Base-by-base conservation (phyloP, 352 stramenopile genomes). In the Pythium oligandrum region DNA sequence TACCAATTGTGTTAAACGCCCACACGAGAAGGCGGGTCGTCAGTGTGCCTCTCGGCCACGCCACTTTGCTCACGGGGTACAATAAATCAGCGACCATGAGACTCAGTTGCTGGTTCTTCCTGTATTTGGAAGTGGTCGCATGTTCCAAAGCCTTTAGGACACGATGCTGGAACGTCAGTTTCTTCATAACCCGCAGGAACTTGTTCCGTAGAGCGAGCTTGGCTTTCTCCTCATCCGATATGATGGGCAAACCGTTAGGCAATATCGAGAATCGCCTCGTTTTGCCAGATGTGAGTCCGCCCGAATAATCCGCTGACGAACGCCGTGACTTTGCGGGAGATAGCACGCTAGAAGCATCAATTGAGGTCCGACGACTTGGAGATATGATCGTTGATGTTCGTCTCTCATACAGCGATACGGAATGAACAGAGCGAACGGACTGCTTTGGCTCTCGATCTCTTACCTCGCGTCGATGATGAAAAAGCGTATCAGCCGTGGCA, bases 1-100 rank as follows among this genome's bases (percentile, higher is more conserved):
- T 70, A 0, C 76, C 76, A 0, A 83, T 42, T 2, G 58, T 49
- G 31, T 87, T 87, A 44, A 80, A 83, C 8, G 66, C 73, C 76
- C 76, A 83, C 35, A 75, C 53, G 2, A 87, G 59, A 3, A 75
- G 61, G 6, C 59, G 64, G 0, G 71, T 60, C 3, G 72, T 79
- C 33, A 79, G 48, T 31, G 70, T 77, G 1, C 75, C 75, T 55
- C 68, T 67, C 0, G 63, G 72, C 67, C 61, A 77, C n/a, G 44
- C 8, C 0, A 82, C 57, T 10, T 46, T 53, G 10, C 32, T 65
- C 6, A 49, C 53, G 0, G 54, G 34, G 4, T 65, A 54, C 40
- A 73, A n/a, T 2, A 66, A 33, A 1, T 78, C 64, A 0, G 58
- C 38, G 7, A 82, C 26, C 30, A 53, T 45, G 9, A 63, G 58